Evolutionary conservation across 2,329 filamentous ascomycete genomes (phyloP), one percentile per base, ranked within the genome.

Genomic region (Ceratocystis albifundus): DNA sequence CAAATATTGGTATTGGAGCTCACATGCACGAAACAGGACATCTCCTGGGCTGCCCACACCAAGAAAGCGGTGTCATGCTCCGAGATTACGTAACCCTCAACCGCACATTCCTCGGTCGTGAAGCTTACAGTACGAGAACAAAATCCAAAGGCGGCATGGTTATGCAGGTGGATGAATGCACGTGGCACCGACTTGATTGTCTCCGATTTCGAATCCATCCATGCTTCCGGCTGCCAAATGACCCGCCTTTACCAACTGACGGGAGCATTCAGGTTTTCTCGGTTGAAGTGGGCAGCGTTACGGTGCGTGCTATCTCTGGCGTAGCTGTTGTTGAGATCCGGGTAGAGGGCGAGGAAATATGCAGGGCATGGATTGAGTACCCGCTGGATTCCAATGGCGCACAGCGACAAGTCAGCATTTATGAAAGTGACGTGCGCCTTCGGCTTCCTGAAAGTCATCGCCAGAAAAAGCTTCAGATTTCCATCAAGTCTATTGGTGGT

Each of bases 11-110:
- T 36, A 95, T 97, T 70, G 93, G 93, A 6, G 92, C 90, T 8
- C 93, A 97, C 75, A 76, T 97, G 61, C 93, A 96, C 74, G 91
- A 96, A 75, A 88, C 88, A 0, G 93, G 93, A 2, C 93, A 96
- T 76, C 76, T 96, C 25, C 88, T 97, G 70, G 93, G 93, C 62
- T 95, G 90, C 70, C 90, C 90, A 8, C 89, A 95, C 73, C 90
- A 95, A 73, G 90, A 94, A 72, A 88, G 80, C 32, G 93, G 94
- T n/a, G 81, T 97, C 69, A 97, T 97, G 93, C 79, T 91, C 63
- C 83, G 89, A 66, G 93, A 96, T 74, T 96, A 96, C 73, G 84
- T 92, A 41, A 86, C 81, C 1, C 77, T 97, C 12, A 95, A 94
- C 75, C 85, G 93, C 30, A 88, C 88, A 0, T 97, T 96, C 73